Conservation (phyloP, 306 rosid genomes). For the Castanopsis chinensis region DNA sequence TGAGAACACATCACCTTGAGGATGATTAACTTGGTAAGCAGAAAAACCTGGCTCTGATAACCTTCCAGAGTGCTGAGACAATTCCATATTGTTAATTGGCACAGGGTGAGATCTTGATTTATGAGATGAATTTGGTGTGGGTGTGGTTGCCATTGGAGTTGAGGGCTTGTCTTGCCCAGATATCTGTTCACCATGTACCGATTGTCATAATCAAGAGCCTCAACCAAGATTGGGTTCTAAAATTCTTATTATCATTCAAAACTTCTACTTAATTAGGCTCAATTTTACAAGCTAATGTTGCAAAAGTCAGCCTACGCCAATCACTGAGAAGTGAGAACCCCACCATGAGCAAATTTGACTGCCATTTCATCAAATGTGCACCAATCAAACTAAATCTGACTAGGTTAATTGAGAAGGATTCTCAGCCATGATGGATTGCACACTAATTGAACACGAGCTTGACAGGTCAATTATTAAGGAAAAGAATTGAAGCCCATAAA, state of each 20-base stretch:
- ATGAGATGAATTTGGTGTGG: constrained; percentile 52
- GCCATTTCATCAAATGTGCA: neutral
- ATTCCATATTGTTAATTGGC: constrained; percentile 40
- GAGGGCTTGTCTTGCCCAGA: constrained; percentile 80
- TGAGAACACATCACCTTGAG: constrained; percentile 50
- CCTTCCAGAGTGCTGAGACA: constrained; percentile 33
- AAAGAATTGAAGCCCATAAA: neutral
- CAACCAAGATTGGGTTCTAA: constrained; percentile 1
- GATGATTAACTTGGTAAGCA: constrained; percentile 39
- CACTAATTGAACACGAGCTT: neutral
- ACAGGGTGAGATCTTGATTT: constrained; percentile 44
- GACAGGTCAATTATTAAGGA: neutral
- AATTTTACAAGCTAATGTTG: neutral
- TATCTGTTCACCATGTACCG: constrained; percentile 49
- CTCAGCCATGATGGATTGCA: neutral
- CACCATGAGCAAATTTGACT: neutral
- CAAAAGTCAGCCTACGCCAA: neutral
- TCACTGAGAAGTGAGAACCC: neutral
- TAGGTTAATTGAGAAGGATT: neutral
- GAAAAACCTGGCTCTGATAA: constrained; percentile 44
- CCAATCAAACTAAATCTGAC: neutral
- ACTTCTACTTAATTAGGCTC: neutral
- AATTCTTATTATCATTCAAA: constrained; percentile 10
- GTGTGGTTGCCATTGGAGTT: constrained; percentile 36
- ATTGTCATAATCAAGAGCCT: constrained; percentile 20